phyloP scores from a whole-genome alignment of 169 alveolate species.

The Fabrea salina region DNA sequence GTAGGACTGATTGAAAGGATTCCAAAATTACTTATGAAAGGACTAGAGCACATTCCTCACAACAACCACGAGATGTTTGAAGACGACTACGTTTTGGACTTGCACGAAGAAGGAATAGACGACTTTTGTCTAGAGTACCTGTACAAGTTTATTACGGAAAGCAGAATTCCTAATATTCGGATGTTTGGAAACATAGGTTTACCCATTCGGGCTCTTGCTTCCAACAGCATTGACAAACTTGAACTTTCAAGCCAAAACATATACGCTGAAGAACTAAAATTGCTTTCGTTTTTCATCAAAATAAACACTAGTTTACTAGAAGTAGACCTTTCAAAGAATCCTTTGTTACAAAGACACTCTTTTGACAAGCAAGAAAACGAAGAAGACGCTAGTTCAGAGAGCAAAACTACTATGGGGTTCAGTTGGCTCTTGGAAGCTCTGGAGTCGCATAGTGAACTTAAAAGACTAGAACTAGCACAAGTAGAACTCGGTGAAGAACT shows the following conservation, averaged over 20 bases:
- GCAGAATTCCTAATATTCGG: constrained; percentile 14
- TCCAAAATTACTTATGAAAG: constrained; percentile 6
- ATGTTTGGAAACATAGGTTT: constrained; percentile 14
- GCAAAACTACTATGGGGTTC: not conserved
- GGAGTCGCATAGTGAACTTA: constrained; percentile 1
- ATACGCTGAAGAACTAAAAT: constrained; percentile 18
- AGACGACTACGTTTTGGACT: not conserved
- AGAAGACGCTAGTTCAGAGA: not conserved
- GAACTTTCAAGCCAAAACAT: not conserved
- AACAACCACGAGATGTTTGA: not conserved
- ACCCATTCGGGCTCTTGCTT: not conserved
- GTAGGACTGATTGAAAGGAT: not conserved
- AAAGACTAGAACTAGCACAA: constrained; percentile 20
- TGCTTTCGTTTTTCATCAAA: constrained; percentile 9
- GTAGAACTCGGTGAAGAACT: constrained; percentile 4
- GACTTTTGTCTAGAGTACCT: constrained; percentile 30
- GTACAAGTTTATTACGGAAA: constrained; percentile 21
- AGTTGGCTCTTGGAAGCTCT: constrained; percentile 19
- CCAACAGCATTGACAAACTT: not conserved
- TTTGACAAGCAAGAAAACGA: not conserved
- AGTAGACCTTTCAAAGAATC: constrained; percentile 15
- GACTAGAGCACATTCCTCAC: constrained; percentile 5
- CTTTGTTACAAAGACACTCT: not conserved
- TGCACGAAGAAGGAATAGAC: not conserved
- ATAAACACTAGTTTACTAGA: not conserved